phyloP scores from a whole-genome alignment of 345 rosid species.

The Aquilaria malaccensis region DNA sequence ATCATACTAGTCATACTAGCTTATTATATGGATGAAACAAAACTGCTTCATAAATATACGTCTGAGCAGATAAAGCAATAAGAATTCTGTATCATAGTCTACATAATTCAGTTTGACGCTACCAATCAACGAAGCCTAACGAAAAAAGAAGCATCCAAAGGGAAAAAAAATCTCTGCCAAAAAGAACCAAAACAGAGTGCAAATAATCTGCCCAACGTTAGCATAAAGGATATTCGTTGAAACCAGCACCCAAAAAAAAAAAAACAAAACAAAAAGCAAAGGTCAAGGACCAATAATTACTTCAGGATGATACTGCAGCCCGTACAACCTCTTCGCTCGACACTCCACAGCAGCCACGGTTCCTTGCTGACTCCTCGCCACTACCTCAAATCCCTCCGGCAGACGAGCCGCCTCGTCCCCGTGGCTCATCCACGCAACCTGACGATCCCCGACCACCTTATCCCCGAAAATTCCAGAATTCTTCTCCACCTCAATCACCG shows the following conservation, averaged over 20 bases:
- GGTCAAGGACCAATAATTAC: conserved; percentile 21
- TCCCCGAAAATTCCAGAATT: conserved; percentile 53
- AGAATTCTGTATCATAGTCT: too few species aligned
- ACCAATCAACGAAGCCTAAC: too few species aligned
- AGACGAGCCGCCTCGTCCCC: conserved; percentile 76
- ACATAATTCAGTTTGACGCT: too few species aligned
- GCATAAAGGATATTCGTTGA: not conserved
- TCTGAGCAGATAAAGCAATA: too few species aligned
- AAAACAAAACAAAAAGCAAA: not conserved
- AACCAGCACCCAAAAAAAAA: not conserved
- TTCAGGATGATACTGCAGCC: conserved; percentile 97
- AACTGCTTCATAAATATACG: too few species aligned
- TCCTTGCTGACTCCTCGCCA: conserved; percentile 73
- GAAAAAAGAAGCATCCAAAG: too few species aligned
- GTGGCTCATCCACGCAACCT: conserved; percentile 97
- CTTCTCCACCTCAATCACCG: conserved; percentile 71
- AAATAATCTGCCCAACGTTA: not conserved
- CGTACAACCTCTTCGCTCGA: conserved; percentile 53
- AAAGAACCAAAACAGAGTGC: too few species aligned
- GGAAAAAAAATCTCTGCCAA: too few species aligned
- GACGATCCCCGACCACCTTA: conserved; percentile 54
- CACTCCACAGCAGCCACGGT: conserved; percentile 76
- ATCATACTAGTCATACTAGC: not conserved
- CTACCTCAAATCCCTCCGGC: conserved; percentile 74
- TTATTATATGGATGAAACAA: too few species aligned